Evolutionary conservation across 1,139 yeast genomes (phyloP), one percentile per base, ranked within the genome.

Genomic region (Diutina neorugosa): DNA sequence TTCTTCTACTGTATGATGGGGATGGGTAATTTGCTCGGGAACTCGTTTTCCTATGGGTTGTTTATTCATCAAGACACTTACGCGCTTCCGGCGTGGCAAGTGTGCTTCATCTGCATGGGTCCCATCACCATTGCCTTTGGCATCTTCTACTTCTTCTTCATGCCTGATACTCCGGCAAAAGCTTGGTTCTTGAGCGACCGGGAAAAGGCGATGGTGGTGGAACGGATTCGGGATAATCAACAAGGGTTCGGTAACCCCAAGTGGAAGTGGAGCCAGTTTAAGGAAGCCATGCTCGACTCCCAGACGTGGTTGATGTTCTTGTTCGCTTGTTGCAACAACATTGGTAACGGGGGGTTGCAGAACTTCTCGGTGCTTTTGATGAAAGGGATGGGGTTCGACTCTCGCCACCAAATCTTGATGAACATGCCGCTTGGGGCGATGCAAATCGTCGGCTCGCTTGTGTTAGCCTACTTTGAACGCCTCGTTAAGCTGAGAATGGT

Each of bases 341-440:
- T 80, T 44, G 78, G 81, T 46, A 79, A 78, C 56, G 82, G 83
- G 48, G 82, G 81, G 19, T 60, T 73, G 34, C 69, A 81, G 44
- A 76, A 75, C 57, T 78, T 70, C 54, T 77, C 80, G 25, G 69
- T 75, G 12, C 74, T 80, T 42, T 67, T 80, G 48, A 65, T 80
- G 55, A 61, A 64, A 25, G 70, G 68, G 51, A 69, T 80, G 53
- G 81, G 80, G 1, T 81, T 67, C 59, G 61, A 67, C 20, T 60
- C 69, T 19, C 60, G 47, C 65, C 66, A 58, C 63, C 72, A 70
- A 66, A 71, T 58, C 67, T 66, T 65, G 55, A 66, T 58, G 62
- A 74, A 57, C 57, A 63, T 56, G 66, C 73, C 61, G 58, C 74
- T 50, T 58, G 81, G 62, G 59, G 78, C 70, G 2, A 68, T 74